Percentiles rank a stretch among this genome's conserved stretches.
Conservation (phyloP, 2,329 filamentous ascomycete species). For the Fusarium camptoceras region DNA sequence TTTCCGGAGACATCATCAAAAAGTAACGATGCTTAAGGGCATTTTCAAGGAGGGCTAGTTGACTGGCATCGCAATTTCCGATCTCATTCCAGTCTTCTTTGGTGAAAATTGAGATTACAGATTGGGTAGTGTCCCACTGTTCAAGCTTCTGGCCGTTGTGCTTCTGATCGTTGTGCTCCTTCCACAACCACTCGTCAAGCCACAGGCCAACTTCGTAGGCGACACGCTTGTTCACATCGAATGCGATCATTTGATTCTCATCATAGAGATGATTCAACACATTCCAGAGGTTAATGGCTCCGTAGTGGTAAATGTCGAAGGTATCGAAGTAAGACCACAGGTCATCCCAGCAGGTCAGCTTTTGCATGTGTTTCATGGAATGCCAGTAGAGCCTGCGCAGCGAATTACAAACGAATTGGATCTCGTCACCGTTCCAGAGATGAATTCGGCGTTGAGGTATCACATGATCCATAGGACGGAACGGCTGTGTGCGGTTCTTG, state of each 20-base stretch:
- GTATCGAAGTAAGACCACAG: slow-evolving; percentile 63
- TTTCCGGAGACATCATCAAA: slow-evolving; percentile 40
- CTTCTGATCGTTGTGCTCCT: slow-evolving; percentile 47
- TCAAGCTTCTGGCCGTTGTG: slow-evolving; percentile 50
- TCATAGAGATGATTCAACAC: slow-evolving; percentile 56
- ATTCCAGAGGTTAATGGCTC: slow-evolving; percentile 62
- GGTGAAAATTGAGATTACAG: slow-evolving; percentile 47
- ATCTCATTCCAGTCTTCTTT: slow-evolving; percentile 46
- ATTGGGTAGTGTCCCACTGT: slow-evolving; percentile 45
- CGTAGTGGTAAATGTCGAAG: slow-evolving; percentile 59
- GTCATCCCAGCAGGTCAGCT: slow-evolving; percentile 53
- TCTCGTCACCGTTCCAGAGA: slow-evolving; percentile 56
- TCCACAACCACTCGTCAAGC: slow-evolving; percentile 53
- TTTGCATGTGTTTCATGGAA: slow-evolving; percentile 50
- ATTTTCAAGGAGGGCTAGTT: slow-evolving; percentile 45
- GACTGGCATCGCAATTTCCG: slow-evolving; percentile 39
- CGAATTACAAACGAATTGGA: slow-evolving; percentile 55
- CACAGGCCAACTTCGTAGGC: slow-evolving; percentile 51
- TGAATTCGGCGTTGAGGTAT: slow-evolving; percentile 46
- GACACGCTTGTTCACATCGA: slow-evolving; percentile 42
- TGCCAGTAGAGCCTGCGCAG: slow-evolving; percentile 53
- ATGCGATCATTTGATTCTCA: slow-evolving; percentile 54
- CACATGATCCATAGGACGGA: slow-evolving; percentile 48
- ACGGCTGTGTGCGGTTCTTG: slow-evolving; percentile 42
- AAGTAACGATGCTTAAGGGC: slow-evolving; percentile 51